Evolutionary conservation across 768 basidiomycete species (phyloP).

Genomic region (Amanita muscaria): DNA sequence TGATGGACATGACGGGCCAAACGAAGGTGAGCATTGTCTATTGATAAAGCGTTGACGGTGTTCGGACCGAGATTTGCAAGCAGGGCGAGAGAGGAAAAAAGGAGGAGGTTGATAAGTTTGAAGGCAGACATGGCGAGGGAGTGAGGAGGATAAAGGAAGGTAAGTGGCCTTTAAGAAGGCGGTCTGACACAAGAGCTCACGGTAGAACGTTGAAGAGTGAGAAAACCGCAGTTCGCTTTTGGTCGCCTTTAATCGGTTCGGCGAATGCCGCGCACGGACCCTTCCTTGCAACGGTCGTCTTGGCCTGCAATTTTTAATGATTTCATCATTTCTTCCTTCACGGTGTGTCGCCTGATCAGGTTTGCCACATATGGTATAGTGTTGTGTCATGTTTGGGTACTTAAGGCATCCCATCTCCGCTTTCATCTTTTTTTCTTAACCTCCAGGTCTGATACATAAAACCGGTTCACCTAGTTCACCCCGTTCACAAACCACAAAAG

Average conservation of each 20-base stretch:
- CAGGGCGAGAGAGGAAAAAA: conserved; percentile 50
- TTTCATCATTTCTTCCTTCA: conserved; percentile 40
- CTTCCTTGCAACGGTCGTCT: not conserved
- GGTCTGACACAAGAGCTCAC: conserved; percentile 14
- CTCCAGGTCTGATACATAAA: conserved; percentile 79
- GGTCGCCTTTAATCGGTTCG: not conserved
- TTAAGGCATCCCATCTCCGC: conserved; percentile 19
- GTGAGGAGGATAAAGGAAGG: conserved; percentile 13
- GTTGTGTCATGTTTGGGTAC: conserved; percentile 30
- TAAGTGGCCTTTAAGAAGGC: not conserved
- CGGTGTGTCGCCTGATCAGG: too few relatives aligned
- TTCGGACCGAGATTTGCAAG: conserved; percentile 39
- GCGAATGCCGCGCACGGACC: conserved; percentile 11
- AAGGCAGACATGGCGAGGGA: conserved; percentile 33
- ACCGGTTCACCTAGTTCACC: conserved; percentile 78
- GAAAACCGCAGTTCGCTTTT: not conserved
- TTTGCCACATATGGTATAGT: conserved; percentile 18
- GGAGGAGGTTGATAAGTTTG: conserved; percentile 50
- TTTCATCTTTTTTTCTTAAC: conserved; percentile 47
- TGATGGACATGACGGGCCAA: conserved; percentile 40
- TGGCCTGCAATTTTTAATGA: conserved; percentile 7
- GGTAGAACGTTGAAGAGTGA: conserved; percentile 8
- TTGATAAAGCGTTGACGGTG: conserved; percentile 45
- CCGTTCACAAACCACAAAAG: conserved; percentile 40
- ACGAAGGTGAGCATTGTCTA: conserved; percentile 27